These are phyloP conservation scores for Collybia sordida DNA, from an alignment of 768 basidiomycete genomes.

Conservation along the genomic window DNA sequence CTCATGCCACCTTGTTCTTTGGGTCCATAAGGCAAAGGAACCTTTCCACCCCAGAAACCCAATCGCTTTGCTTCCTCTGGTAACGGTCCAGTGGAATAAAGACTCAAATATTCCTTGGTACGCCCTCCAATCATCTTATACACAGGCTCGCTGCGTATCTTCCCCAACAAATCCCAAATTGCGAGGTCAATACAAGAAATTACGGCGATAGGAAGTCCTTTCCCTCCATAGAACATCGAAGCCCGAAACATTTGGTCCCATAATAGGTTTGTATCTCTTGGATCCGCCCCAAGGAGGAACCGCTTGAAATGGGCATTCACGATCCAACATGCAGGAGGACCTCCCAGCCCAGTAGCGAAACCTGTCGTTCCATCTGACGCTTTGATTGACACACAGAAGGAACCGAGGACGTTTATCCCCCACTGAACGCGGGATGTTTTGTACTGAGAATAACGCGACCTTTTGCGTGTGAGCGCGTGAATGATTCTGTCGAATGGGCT, in stretches of 20 bases:
- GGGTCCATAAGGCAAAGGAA: constrained; percentile 28
- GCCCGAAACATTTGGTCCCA: constrained; percentile 30
- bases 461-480: neutral
- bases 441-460: constrained; percentile 21
- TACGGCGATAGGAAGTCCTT: constrained; percentile 28
- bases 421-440: constrained; percentile 24
- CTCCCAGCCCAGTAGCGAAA: constrained; percentile 28
- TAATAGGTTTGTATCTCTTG: constrained; percentile 25
- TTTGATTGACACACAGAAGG: constrained; percentile 27
- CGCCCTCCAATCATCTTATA: constrained; percentile 31
- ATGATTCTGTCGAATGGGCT: neutral
- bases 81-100: constrained; percentile 27
- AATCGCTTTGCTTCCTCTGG: constrained; percentile 22
- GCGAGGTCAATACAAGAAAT: constrained; percentile 30
- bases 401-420: constrained; percentile 28
- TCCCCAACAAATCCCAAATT: constrained; percentile 29
- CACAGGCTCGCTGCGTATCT: constrained; percentile 27
- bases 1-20: constrained; percentile 25
- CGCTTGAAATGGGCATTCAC: constrained; percentile 26
- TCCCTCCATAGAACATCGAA: constrained; percentile 29
- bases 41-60: constrained; percentile 30
- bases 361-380: constrained; percentile 28
- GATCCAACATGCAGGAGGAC: constrained; percentile 30
- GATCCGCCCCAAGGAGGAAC: constrained; percentile 27
- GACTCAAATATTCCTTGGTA: constrained; percentile 25